A percentile compares a stretch with the other conserved stretches of the same genome.
Conservation (phyloP, 169 alveolate genomes). For the Pseudocohnilembus persalinus region DNA sequence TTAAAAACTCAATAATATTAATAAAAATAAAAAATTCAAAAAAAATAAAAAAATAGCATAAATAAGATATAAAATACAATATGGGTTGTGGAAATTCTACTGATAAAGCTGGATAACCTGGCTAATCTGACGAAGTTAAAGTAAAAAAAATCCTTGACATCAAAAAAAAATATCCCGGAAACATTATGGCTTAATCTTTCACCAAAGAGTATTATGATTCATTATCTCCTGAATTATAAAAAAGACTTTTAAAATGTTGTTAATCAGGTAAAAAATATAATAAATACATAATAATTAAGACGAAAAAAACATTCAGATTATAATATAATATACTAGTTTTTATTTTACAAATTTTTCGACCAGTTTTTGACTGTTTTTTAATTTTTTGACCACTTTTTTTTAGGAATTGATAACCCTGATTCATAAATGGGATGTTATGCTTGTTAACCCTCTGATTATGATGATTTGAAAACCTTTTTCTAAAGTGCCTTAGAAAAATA, state of each 20-base stretch:
- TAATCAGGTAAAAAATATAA: not conserved
- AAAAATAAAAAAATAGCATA: not conserved
- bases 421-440: not conserved
- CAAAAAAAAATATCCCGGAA: not conserved
- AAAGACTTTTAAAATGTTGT: not conserved
- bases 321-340: too few species aligned
- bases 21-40: too few species aligned
- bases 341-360: too few species aligned
- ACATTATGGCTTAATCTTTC: not conserved
- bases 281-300: too few species aligned
- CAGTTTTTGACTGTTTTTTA: too few species aligned
- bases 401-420: not conserved
- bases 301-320: too few species aligned
- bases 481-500: not conserved
- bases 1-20: too few species aligned
- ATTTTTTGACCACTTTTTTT: too few species aligned
- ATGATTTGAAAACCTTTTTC: not conserved
- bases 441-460: not conserved
- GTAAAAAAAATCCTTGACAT: not conserved
- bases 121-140: not conserved
- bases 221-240: not conserved
- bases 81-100: not conserved
- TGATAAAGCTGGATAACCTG: not conserved
- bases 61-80: too few species aligned
- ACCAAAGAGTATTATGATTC: not conserved